These are phyloP conservation scores for Hyaloscypha variabilis DNA, from an alignment of 495 filamentous ascomycete genomes.

Conservation along the genomic window DNA sequence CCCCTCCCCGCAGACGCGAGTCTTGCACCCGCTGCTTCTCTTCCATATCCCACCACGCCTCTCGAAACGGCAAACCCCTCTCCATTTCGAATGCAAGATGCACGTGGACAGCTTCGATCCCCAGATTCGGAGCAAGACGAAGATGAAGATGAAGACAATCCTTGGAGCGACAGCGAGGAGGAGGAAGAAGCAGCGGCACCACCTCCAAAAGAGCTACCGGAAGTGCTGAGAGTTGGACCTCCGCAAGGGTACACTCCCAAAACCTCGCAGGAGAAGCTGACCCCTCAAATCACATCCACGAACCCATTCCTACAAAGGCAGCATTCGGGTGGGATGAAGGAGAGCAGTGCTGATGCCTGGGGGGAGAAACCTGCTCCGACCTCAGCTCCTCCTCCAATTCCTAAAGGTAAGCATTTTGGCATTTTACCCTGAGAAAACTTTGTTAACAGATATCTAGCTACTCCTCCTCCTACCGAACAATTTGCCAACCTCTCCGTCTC, in stretches of 20 bases:
- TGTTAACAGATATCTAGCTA: constrained; percentile 18
- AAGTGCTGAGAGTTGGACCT: constrained; percentile 34
- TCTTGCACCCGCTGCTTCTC: constrained; percentile 2
- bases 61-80: constrained; percentile 32
- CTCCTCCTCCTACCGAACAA: constrained; percentile 29
- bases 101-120: constrained; percentile 32
- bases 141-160: constrained; percentile 39
- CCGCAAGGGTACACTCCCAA: constrained; percentile 27
- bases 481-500: constrained; percentile 42
- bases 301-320: constrained; percentile 56
- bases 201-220: constrained; percentile 30
- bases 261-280: constrained; percentile 23
- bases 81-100: constrained; percentile 36
- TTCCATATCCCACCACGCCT: constrained; percentile 31
- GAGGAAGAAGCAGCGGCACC: constrained; percentile 17
- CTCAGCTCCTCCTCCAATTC: constrained; percentile 25
- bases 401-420: constrained; percentile 11
- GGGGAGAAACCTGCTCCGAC: constrained; percentile 23
- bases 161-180: constrained; percentile 38
- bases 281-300: constrained; percentile 35
- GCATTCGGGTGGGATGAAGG: constrained; percentile 21
- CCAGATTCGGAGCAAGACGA: constrained; percentile 37
- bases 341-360: constrained; percentile 33
- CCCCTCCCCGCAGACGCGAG: constrained; percentile 38
- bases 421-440: background rate